phyloP scores from a whole-genome alignment of 2,329 filamentous ascomycete species.

The Alternaria triticimaculans region DNA sequence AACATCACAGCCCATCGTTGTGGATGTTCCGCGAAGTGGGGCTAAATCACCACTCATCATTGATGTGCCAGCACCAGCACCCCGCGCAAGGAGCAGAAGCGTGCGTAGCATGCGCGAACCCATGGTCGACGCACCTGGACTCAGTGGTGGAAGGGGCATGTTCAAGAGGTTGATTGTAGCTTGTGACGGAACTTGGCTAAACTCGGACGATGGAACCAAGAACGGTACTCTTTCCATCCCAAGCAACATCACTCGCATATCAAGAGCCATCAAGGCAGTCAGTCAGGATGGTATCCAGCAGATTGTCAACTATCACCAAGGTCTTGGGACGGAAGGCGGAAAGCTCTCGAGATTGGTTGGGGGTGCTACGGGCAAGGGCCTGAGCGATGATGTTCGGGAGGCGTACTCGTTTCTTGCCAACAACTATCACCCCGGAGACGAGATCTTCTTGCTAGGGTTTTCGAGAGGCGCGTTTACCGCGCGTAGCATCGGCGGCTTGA shows the following conservation, averaged over 20 bases:
- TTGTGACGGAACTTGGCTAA: slow-evolving; percentile 57
- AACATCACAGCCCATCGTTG: slow-evolving; percentile 32
- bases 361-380: slow-evolving; percentile 53
- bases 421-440: slow-evolving; percentile 60
- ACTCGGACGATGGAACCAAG: slow-evolving; percentile 56
- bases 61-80: slow-evolving; percentile 32
- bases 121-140: slow-evolving; percentile 37
- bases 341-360: slow-evolving; percentile 51
- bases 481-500: slow-evolving; percentile 51
- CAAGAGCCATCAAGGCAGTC: slow-evolving; percentile 57
- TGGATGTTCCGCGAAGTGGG: slow-evolving; percentile 30
- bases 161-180: slow-evolving; percentile 51
- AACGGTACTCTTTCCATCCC: slow-evolving; percentile 54
- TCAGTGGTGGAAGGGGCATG: slow-evolving; percentile 47
- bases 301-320: slow-evolving; percentile 59
- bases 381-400: slow-evolving; percentile 57
- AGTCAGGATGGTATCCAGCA: slow-evolving; percentile 58
- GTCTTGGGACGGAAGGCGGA: slow-evolving; percentile 55
- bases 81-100: slow-evolving; percentile 35
- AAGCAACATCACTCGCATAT: slow-evolving; percentile 59
- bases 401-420: slow-evolving; percentile 60
- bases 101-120: slow-evolving; percentile 27
- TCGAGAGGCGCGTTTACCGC: slow-evolving; percentile 57
- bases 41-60: slow-evolving; percentile 39
- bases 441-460: slow-evolving; percentile 57